Percentiles rank a stretch among this genome's conserved stretches.
Evolutionary conservation across 2,329 filamentous ascomycete genomes (phyloP).

Genomic region (Ophiostoma novo-ulmi): DNA sequence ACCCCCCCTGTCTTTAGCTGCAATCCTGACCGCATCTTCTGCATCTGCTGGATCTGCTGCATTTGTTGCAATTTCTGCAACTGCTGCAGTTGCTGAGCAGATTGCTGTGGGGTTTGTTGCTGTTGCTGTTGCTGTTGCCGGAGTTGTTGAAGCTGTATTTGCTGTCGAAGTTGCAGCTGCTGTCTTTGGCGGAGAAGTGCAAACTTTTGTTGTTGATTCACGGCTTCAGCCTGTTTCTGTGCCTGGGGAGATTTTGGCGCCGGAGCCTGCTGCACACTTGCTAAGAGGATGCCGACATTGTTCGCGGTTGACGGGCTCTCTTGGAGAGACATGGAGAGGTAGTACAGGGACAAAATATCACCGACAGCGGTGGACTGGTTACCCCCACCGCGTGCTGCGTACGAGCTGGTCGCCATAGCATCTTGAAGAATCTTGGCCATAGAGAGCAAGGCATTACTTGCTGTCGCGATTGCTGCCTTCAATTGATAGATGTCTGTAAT

Average conservation of each 20-base stretch:
- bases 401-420: conserved; percentile 71
- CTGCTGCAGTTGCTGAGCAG: not conserved
- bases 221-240: not conserved
- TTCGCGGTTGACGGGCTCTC: conserved; percentile 97
- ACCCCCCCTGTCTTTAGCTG: conserved; percentile 19
- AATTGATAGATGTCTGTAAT: conserved; percentile 66
- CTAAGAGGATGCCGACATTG: conserved; percentile 95
- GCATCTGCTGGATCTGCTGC: conserved; percentile 14
- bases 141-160: conserved; percentile 5
- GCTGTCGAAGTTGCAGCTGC: conserved; percentile 11
- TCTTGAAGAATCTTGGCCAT: conserved; percentile 98
- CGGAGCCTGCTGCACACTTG: conserved; percentile 73
- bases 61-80: conserved; percentile 5
- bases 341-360: conserved; percentile 92
- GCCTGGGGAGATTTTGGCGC: not conserved
- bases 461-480: conserved; percentile 81
- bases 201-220: conserved; percentile 12
- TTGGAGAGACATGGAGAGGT: conserved; percentile 87
- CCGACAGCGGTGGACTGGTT: conserved; percentile 70
- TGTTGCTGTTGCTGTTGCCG: not conserved
- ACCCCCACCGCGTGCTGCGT: conserved; percentile 45
- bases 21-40: not conserved
- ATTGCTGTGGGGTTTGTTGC: not conserved
- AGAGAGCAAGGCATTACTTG: conserved; percentile 90
- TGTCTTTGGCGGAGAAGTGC: not conserved